phyloP scores from a whole-genome alignment of 2,329 filamentous ascomycete genomes.

The Penicillium sp. region DNA sequence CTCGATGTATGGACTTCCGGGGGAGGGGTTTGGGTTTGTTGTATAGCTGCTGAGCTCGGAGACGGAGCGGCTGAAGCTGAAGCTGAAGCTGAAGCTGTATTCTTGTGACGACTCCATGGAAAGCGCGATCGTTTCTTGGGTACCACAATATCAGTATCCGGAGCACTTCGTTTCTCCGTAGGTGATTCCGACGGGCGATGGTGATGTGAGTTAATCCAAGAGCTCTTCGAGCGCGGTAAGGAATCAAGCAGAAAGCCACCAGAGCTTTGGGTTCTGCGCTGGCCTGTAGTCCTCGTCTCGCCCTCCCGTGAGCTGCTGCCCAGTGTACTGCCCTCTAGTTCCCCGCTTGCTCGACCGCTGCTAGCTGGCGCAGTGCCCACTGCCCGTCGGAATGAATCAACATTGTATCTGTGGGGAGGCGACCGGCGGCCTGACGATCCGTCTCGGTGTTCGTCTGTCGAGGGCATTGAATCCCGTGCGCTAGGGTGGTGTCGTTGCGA shows the following conservation, averaged over 20 bases:
- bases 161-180: constrained; percentile 43
- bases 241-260: constrained; percentile 49
- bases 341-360: constrained; percentile 29
- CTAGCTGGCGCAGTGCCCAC: constrained; percentile 22
- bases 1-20: constrained; percentile 12
- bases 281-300: constrained; percentile 25
- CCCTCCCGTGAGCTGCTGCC: constrained; percentile 38
- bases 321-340: constrained; percentile 39
- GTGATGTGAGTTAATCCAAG: constrained; percentile 25
- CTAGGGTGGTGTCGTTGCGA: constrained; percentile 21
- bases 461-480: constrained; percentile 14
- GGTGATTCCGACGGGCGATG: constrained; percentile 25
- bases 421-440: constrained; percentile 1
- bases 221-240: constrained; percentile 27
- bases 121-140: constrained; percentile 38
- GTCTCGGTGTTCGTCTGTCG: constrained; percentile 13
- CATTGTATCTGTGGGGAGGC: constrained; percentile 15
- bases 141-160: constrained; percentile 33
- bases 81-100: constrained; percentile 32
- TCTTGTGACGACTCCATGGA: constrained; percentile 34
- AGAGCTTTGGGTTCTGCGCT: constrained; percentile 32
- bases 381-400: constrained; percentile 15
- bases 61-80: constrained; percentile 25
- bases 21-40: constrained; percentile 10
- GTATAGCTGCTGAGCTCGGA: constrained; percentile 6